Evolutionary conservation across 164 flowering plant species (phyloP).

Genomic region (Vitis rupestris): DNA sequence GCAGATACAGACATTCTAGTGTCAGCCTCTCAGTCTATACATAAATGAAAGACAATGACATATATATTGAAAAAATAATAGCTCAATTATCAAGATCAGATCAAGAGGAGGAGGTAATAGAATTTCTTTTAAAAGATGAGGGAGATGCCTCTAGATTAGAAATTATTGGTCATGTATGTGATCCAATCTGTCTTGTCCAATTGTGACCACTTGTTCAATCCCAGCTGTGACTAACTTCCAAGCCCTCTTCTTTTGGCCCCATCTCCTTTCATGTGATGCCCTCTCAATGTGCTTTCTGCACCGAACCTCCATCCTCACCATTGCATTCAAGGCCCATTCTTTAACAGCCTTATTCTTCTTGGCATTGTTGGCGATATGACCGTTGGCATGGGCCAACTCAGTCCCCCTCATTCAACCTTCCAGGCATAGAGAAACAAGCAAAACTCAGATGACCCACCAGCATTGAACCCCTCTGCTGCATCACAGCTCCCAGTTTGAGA

Average conservation of each 20-base stretch:
- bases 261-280: constrained; percentile 24
- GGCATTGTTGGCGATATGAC: not conserved
- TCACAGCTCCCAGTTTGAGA: constrained; percentile 32
- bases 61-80: constrained; percentile 6
- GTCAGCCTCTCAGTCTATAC: constrained; percentile 6
- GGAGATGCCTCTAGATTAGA: constrained; percentile 36
- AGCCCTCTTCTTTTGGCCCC: constrained; percentile 24
- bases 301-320: constrained; percentile 7
- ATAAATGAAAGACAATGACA: not conserved
- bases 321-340: constrained; percentile 4
- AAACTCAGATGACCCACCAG: constrained; percentile 48
- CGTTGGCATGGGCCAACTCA: not conserved
- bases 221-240: constrained; percentile 47
- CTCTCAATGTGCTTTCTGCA: constrained; percentile 16
- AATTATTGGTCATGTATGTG: constrained; percentile 43
- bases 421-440: constrained; percentile 75
- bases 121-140: constrained; percentile 2
- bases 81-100: constrained; percentile 43
- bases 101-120: constrained; percentile 18
- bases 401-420: constrained; percentile 45
- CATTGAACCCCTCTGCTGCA: constrained; percentile 28
- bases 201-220: constrained; percentile 32
- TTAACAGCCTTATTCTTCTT: constrained; percentile 9
- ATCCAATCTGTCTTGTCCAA: constrained; percentile 45
- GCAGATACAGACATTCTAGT: constrained; percentile 22